These are phyloP conservation scores for Gossypium trilobum DNA, from an alignment of 441 rosid species.

Conservation along the genomic window DNA sequence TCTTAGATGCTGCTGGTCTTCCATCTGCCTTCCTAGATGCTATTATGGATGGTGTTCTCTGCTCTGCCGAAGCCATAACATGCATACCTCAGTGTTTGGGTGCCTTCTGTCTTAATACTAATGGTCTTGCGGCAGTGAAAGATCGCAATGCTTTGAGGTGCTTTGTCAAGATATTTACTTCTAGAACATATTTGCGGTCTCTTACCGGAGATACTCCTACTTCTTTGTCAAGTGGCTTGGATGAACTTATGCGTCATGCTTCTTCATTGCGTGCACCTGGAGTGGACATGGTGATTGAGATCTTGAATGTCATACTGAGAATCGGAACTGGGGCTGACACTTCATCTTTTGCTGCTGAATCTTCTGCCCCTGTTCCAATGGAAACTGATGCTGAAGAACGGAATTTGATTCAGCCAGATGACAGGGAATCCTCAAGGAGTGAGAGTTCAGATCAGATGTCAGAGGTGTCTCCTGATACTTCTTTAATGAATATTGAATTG, in stretches of 20 bases:
- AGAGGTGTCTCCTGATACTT: conserved; percentile 52
- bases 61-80: conserved; percentile 87
- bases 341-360: conserved; percentile 32
- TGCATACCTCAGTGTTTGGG: conserved; percentile 98
- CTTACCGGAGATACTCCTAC: conserved; percentile 78
- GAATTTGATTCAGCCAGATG: conserved; percentile 30
- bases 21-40: conserved; percentile 92
- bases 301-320: conserved; percentile 47
- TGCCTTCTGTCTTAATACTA: conserved; percentile 84
- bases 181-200: conserved; percentile 63
- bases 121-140: conserved; percentile 83
- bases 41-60: conserved; percentile 78
- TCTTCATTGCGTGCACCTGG: conserved; percentile 77
- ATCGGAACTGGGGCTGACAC: conserved; percentile 67
- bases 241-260: conserved; percentile 92
- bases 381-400: conserved; percentile 75
- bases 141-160: conserved; percentile 80
- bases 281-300: conserved; percentile 87
- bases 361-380: conserved; percentile 71
- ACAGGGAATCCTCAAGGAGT: conserved; percentile 35
- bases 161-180: conserved; percentile 86
- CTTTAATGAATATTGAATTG: conserved; percentile 44
- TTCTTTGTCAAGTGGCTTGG: conserved; percentile 81
- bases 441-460: conserved; percentile 41
- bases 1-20: conserved; percentile 82